Conservation (phyloP, 2,329 filamentous ascomycete species). For the Penicillium capsulatum region DNA sequence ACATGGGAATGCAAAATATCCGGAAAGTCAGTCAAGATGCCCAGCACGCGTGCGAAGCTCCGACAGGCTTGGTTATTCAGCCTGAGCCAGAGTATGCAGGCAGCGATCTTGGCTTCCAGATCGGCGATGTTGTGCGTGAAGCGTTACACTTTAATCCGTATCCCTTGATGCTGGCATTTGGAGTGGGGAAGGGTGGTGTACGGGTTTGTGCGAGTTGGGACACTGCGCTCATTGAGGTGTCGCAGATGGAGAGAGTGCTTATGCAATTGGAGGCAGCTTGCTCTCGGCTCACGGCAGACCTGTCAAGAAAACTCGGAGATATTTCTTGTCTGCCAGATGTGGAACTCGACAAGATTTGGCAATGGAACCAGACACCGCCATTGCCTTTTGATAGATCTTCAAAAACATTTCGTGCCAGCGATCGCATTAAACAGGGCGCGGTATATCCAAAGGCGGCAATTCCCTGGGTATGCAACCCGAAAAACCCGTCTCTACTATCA, state of each 20-base stretch:
- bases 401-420: constrained; percentile 20
- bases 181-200: constrained; percentile 43
- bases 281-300: constrained; percentile 23
- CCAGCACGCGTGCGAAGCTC: constrained; percentile 35
- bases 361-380: constrained; percentile 39
- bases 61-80: constrained; percentile 39
- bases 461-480: constrained; percentile 29
- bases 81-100: constrained; percentile 37
- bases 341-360: constrained; percentile 44
- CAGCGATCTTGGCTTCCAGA: constrained; percentile 36
- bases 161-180: constrained; percentile 48
- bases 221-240: constrained; percentile 30
- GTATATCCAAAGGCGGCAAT: constrained; percentile 34
- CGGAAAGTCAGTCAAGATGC: constrained; percentile 40
- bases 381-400: constrained; percentile 31
- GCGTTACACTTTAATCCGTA: constrained; percentile 47
- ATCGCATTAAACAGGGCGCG: constrained; percentile 21
- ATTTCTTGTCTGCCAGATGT: constrained; percentile 37
- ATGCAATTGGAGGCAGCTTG: constrained; percentile 35
- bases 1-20: constrained; percentile 50
- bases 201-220: constrained; percentile 46
- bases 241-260: constrained; percentile 39
- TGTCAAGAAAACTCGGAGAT: constrained; percentile 27
- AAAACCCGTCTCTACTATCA: constrained; percentile 34
- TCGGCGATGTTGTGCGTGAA: constrained; percentile 35